Evolutionary conservation across 2,329 filamentous ascomycete genomes (phyloP).

Genomic region (Pseudogymnoascus sp.): DNA sequence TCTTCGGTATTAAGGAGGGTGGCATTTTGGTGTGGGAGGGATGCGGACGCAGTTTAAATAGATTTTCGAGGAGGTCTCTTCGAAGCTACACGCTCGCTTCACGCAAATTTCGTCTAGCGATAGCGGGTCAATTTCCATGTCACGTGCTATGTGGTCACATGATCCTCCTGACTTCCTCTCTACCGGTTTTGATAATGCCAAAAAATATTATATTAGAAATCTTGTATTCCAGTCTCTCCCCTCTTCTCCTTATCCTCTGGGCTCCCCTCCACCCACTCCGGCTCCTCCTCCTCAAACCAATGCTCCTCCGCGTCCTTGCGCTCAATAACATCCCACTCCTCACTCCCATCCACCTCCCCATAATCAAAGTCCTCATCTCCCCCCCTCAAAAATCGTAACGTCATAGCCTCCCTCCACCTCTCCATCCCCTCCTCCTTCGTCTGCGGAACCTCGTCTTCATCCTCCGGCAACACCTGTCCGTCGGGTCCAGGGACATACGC

Average conservation of each 20-base stretch:
- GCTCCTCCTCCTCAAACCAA: constrained; percentile 32
- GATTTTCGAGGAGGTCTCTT: constrained; percentile 6
- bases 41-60: constrained; percentile 4
- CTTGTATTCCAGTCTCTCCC: constrained; percentile 31
- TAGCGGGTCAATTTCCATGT: background rate
- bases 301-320: constrained; percentile 27
- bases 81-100: constrained; percentile 9
- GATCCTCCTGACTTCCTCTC: background rate
- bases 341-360: constrained; percentile 25
- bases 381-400: constrained; percentile 28
- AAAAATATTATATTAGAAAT: constrained; percentile 23
- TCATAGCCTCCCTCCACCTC: constrained; percentile 30
- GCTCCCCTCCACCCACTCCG: constrained; percentile 23
- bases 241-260: constrained; percentile 12
- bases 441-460: constrained; percentile 26
- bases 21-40: constrained; percentile 1
- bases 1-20: constrained; percentile 7
- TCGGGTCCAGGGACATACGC: constrained; percentile 22
- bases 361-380: constrained; percentile 31
- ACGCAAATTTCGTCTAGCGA: constrained; percentile 6
- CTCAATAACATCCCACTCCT: constrained; percentile 29
- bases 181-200: background rate
- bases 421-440: constrained; percentile 29
- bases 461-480: constrained; percentile 26
- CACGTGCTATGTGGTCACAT: background rate